A percentile compares a stretch with the other conserved stretches of the same genome.
phyloP scores from a whole-genome alignment of 768 basidiomycete species.

The Russula dissimulans region DNA sequence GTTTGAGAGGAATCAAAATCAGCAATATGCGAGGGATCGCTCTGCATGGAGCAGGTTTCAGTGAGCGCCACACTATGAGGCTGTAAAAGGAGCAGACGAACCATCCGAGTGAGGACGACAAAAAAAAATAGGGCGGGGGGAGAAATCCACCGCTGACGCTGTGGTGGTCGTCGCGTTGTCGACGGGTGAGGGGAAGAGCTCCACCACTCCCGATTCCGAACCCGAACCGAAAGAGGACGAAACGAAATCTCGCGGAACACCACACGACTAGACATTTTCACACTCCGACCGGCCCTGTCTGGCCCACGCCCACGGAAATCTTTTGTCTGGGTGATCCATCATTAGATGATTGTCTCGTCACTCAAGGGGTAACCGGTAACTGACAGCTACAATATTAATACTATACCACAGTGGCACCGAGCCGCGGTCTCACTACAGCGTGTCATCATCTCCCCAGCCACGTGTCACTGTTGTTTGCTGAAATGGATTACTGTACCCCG shows the following conservation, averaged over 20 bases:
- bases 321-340: too few species aligned
- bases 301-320: background rate
- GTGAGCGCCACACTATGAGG: background rate
- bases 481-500: too few species aligned
- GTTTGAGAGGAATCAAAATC: background rate
- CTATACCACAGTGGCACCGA: too few species aligned
- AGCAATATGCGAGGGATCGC: background rate
- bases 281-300: background rate
- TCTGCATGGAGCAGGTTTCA: background rate
- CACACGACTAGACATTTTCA: background rate
- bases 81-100: background rate
- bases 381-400: too few species aligned
- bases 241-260: too few species aligned
- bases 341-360: too few species aligned
- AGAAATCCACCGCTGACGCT: background rate
- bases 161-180: background rate
- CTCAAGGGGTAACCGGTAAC: too few species aligned
- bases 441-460: too few species aligned
- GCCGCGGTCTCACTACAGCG: too few species aligned
- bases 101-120: background rate
- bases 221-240: too few species aligned
- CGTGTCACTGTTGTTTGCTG: too few species aligned
- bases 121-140: background rate
- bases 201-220: too few species aligned
- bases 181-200: background rate